These are phyloP conservation scores for Mucor sp. DNA, from an alignment of 371 early-diverging fungal genomes.

Conservation along the genomic window DNA sequence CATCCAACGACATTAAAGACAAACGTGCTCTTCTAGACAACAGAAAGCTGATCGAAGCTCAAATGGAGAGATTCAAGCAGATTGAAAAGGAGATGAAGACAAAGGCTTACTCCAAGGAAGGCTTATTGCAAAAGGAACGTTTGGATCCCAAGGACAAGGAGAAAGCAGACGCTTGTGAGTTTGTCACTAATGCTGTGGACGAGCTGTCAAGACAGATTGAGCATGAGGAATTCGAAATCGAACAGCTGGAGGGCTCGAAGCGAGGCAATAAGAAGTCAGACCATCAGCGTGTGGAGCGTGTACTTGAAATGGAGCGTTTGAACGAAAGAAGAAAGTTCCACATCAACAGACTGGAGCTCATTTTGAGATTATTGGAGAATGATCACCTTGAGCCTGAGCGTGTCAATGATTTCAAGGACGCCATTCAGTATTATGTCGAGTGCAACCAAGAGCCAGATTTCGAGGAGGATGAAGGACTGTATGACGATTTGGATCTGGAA, in stretches of 20 bases:
- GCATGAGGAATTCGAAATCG: slow-evolving; percentile 86
- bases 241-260: slow-evolving; percentile 76
- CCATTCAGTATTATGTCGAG: slow-evolving; percentile 90
- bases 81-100: slow-evolving; percentile 98
- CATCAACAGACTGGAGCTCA: slow-evolving; percentile 85
- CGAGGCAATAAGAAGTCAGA: slow-evolving; percentile 66
- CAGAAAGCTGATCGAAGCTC: slow-evolving; percentile 92
- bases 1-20: slow-evolving; percentile 94
- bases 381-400: slow-evolving; percentile 81
- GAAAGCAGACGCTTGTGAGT: slow-evolving; percentile 79
- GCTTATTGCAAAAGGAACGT: slow-evolving; percentile 75
- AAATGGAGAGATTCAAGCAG: slow-evolving; percentile 98
- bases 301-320: slow-evolving; percentile 65
- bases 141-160: slow-evolving; percentile 94
- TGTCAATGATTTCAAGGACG: slow-evolving; percentile 54
- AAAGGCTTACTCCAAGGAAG: slow-evolving; percentile 97
- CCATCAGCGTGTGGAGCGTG: slow-evolving; percentile 68
- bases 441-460: slow-evolving; percentile 87
- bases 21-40: slow-evolving; percentile 88
- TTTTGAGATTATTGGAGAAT: slow-evolving; percentile 90
- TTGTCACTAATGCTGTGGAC: slow-evolving; percentile 81
- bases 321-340: slow-evolving; percentile 92
- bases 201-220: slow-evolving; percentile 88
- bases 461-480: slow-evolving; percentile 89
- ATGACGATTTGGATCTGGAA: slow-evolving; percentile 91